A percentile compares a stretch with the other conserved stretches of the same genome.
phyloP scores from a whole-genome alignment of 1,139 yeast species.

The Suhomyces kunorum region DNA sequence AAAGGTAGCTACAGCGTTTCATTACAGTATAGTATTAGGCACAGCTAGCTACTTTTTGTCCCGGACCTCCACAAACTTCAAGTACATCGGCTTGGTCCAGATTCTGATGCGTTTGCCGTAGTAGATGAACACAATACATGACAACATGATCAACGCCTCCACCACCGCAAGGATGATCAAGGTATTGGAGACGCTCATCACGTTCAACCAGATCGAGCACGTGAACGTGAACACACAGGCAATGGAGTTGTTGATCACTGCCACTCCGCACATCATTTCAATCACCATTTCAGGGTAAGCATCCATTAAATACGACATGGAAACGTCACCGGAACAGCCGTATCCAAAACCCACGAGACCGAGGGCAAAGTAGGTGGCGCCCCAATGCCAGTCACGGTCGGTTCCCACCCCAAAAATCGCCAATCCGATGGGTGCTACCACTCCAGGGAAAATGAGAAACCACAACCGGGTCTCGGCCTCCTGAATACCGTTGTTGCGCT shows the following conservation, averaged over 20 bases:
- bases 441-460: conserved; percentile 37
- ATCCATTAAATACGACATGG: conserved; percentile 43
- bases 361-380: conserved; percentile 36
- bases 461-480: conserved; percentile 42
- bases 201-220: conserved; percentile 40
- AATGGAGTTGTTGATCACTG: conserved; percentile 38
- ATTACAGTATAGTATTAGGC: too few species aligned
- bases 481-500: conserved; percentile 36
- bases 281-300: conserved; percentile 43
- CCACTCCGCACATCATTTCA: conserved; percentile 41
- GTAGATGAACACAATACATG: conserved; percentile 31
- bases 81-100: conserved; percentile 37
- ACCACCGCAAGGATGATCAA: conserved; percentile 39
- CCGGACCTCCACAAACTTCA: conserved; percentile 25
- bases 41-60: conserved; percentile 16
- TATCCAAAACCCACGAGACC: conserved; percentile 41
- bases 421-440: conserved; percentile 39
- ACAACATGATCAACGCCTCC: conserved; percentile 29
- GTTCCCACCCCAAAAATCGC: conserved; percentile 41
- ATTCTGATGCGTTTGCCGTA: conserved; percentile 40
- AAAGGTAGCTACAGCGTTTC: too few species aligned
- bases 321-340: conserved; percentile 40
- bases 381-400: conserved; percentile 33
- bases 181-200: conserved; percentile 35
- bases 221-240: conserved; percentile 45